Evolutionary conservation across 2,329 filamentous ascomycete species (phyloP), one percentile per base, ranked within the genome.

Genomic region (Trichoderma cornu-damae): DNA sequence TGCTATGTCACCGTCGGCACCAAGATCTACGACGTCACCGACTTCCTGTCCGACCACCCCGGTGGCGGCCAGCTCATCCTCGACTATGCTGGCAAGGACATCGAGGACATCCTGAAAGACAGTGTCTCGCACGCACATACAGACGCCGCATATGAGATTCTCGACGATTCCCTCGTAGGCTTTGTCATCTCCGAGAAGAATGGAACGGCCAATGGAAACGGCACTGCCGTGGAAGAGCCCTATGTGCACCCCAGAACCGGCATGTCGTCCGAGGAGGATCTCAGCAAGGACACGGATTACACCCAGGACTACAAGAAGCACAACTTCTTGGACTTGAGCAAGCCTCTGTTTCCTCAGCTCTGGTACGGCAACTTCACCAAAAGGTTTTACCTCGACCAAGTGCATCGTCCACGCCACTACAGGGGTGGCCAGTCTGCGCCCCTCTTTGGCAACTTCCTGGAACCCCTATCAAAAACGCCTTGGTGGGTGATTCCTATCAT

Each of bases 391-490:
- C 81, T 99, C 22, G 87, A 96, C 65, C 94, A 99, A 72, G 89
- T 99, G 52, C 94, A 99, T 71, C 87, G 94, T 43, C 94, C 94
- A 16, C 86, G 94, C 59, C 93, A 99, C 72, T 99, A 97, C 80
- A 95, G 86, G 70, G 93, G 93, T 63, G 94, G 94, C 59, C 85
- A 85, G 61, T 96, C 91, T 6, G 94, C 94, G 35, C 94, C 94
- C 18, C 75, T 99, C 22, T 99, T 99, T 73, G 94, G 94, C 60
- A 97, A 99, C 75, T 96, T 99, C 71, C 78, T 99, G n/a, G 94
- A 99, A 75, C 94, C 94, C n/a, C 76, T 99, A 59, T 92, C 87
- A 72, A 88, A 92, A 79, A 99, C 94, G 2, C 84, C 94, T 1
- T 99, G 94, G 94, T 99, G 87, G 84, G 72, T 96, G 43, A 80